Evolutionary conservation across 345 rosid genomes (phyloP).

Genomic region (Ceriops tagal): DNA sequence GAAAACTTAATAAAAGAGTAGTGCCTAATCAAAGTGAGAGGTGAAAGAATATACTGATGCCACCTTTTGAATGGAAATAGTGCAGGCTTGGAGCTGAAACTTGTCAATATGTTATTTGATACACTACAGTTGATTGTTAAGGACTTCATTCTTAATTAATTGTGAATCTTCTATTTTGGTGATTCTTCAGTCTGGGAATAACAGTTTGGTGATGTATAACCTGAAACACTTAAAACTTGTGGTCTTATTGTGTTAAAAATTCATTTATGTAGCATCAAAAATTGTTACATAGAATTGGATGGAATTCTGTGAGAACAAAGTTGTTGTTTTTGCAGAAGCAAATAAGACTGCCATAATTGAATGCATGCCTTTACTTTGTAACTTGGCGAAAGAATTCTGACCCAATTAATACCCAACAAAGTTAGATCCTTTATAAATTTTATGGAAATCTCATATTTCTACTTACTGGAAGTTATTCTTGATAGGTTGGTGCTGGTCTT

Average conservation of each 20-base stretch:
- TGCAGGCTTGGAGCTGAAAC: constrained; percentile 1
- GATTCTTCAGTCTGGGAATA: neutral
- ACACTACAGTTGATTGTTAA: neutral
- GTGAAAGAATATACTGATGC: neutral
- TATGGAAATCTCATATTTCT: neutral
- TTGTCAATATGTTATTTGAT: neutral
- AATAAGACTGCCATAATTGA: neutral
- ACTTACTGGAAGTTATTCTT: constrained; percentile 5
- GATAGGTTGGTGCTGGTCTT: constrained; percentile 92
- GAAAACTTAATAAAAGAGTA: neutral
- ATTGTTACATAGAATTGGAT: neutral
- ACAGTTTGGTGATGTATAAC: neutral
- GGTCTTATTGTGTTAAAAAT: neutral
- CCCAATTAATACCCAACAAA: neutral
- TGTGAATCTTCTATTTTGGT: neutral
- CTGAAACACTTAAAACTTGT: neutral
- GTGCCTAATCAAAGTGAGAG: neutral
- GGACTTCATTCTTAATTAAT: neutral
- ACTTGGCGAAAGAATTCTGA: neutral
- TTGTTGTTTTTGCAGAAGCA: neutral
- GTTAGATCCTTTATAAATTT: neutral
- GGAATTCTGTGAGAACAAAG: neutral
- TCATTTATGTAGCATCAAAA: neutral
- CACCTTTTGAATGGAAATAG: neutral
- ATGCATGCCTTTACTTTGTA: neutral